Conservation (phyloP, 129 eudicot genomes). For the Tagetes patula region DNA sequence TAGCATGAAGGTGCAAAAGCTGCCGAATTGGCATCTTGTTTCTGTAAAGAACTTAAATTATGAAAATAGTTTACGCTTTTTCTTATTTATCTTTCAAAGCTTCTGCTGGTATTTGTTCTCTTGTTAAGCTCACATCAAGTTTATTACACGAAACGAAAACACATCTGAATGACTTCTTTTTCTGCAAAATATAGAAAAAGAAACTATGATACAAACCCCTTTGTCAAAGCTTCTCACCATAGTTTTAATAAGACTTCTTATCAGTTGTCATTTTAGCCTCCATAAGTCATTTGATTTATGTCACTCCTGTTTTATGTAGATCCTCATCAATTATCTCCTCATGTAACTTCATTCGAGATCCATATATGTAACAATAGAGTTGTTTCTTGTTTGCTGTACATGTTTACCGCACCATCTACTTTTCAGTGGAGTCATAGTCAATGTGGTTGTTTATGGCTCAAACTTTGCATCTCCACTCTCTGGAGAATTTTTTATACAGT, state of each 20-base stretch:
- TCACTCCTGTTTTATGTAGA: neutral
- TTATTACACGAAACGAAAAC: neutral
- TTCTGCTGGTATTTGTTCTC: neutral
- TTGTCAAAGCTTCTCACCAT: neutral
- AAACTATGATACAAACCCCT: neutral
- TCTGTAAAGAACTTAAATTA: neutral
- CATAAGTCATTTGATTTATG: slow-evolving; percentile 6
- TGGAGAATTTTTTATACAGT: neutral
- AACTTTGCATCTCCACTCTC: too few relatives aligned
- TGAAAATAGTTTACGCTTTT: neutral
- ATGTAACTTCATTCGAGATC: neutral
- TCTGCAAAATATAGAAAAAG: neutral
- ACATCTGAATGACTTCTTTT: neutral
- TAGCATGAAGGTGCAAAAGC: neutral
- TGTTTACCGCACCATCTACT: neutral
- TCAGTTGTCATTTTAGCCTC: slow-evolving; percentile 4
- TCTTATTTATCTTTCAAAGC: neutral
- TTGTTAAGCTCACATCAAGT: slow-evolving; percentile 6
- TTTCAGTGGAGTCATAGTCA: neutral
- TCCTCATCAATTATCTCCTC: neutral
- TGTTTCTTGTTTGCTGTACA: slow-evolving; percentile 10
- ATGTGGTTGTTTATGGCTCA: neutral
- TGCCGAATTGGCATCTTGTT: neutral
- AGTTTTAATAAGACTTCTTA: neutral
- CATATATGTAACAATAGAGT: neutral